Evolutionary conservation across 2,329 filamentous ascomycete genomes (phyloP), one percentile per base, ranked within the genome.

Genomic region (Lasiodiplodia sp.): DNA sequence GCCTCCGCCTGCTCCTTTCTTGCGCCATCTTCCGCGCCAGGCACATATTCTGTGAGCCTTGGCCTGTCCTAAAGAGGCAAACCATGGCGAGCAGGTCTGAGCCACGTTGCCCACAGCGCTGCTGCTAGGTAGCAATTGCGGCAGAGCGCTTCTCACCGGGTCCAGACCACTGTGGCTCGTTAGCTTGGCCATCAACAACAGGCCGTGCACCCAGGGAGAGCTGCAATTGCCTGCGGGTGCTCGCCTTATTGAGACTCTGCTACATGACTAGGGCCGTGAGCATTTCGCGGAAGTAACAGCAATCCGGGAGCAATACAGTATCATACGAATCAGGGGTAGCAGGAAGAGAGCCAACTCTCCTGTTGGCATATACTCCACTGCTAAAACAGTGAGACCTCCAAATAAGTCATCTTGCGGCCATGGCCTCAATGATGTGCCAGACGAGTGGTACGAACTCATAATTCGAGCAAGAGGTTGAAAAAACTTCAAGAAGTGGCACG

Each of bases 1-100:
- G 10, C 44, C 44, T 63, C 58, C 40, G 38, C 23, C 16, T n/a
- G 21, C n/a, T 40, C 23, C 55, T 34, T 23, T 28, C 14, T 44
- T 53, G 51, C 63, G 63, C 49, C 21, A 66, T 53, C 63, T 44
- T 66, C 63, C 63, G 37, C 49, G n/a, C 37, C 63, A 66, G 31
- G 49, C 63, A 66, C 51, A n/a, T n/a, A 49, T 23, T 65, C 23
- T 34, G 38, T 28, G 34, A 53, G 55, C n/a, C 49, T 18, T 21
- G 49, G 34, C 31, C 12, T 49, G 14, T 66, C 49, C 12, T 16
- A 21, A 49, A 51, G 51, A 56, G 52, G 16, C 31, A 66, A 56
- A 38, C 8, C 28, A 56, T 16, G 34, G 63, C 34, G 34, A 56
- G 28, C 55, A 66, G 18, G 55, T 66, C 34, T 44, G 51, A n/a